These are phyloP conservation scores for Dictyophora rubrovolvata DNA, from an alignment of 768 basidiomycete genomes.

Conservation along the genomic window DNA sequence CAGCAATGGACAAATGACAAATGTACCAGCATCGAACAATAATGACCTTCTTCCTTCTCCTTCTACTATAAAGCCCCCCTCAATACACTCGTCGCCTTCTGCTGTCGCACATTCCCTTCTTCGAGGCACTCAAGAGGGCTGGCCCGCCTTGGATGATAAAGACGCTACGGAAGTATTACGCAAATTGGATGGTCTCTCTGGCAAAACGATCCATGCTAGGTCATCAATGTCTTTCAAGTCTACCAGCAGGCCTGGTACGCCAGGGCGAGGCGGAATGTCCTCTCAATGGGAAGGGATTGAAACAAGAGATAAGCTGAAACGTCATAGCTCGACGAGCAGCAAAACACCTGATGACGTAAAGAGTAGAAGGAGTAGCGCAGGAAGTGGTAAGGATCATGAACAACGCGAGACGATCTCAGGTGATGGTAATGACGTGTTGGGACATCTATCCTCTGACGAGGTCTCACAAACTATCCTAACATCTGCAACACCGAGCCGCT, in stretches of 20 bases:
- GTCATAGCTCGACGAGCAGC: slow-evolving; percentile 13
- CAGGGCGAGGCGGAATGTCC: slow-evolving; percentile 45
- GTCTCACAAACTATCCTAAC: background rate
- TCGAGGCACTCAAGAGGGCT: slow-evolving; percentile 82
- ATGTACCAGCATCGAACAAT: slow-evolving; percentile 25
- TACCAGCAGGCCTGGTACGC: slow-evolving; percentile 66
- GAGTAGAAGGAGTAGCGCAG: slow-evolving; percentile 18
- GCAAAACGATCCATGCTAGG: slow-evolving; percentile 64
- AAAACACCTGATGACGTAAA: slow-evolving; percentile 25
- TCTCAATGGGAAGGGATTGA: slow-evolving; percentile 71
- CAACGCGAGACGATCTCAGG: slow-evolving; percentile 36
- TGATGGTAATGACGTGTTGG: slow-evolving; percentile 28
- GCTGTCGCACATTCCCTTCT: slow-evolving; percentile 78
- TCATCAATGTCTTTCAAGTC: slow-evolving; percentile 63
- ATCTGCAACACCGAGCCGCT: slow-evolving; percentile 8
- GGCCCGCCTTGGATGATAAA: slow-evolving; percentile 80
- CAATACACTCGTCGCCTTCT: slow-evolving; percentile 24
- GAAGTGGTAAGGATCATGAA: slow-evolving; percentile 25
- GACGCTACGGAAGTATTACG: slow-evolving; percentile 85
- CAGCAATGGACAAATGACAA: slow-evolving; percentile 24
- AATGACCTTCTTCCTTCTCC: slow-evolving; percentile 10
- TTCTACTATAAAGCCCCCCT: slow-evolving; percentile 25
- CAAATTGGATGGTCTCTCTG: slow-evolving; percentile 82
- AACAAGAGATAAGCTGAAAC: slow-evolving; percentile 10
- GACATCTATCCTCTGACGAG: slow-evolving; percentile 19